Evolutionary conservation across 768 basidiomycete genomes (phyloP).

Genomic region (Russula abietina): DNA sequence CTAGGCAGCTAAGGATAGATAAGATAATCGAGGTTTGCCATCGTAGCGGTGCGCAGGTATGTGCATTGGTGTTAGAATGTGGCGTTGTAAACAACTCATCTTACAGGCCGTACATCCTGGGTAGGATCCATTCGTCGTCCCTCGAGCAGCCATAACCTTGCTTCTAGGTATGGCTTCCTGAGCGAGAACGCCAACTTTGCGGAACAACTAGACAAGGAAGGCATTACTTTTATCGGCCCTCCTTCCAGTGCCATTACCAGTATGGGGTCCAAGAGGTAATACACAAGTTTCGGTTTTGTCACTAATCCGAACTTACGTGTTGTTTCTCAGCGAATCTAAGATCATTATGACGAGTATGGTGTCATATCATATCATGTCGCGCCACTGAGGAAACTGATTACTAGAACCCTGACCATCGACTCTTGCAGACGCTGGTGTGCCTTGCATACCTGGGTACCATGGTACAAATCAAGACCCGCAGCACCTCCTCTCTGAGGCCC

Average conservation of each 20-base stretch:
- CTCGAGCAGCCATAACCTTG: background rate
- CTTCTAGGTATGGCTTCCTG: constrained; percentile 77
- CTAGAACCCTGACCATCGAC: background rate
- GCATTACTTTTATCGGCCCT: constrained; percentile 88
- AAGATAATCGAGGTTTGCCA: constrained; percentile 82
- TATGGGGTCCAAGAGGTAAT: constrained; percentile 92
- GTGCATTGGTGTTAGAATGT: constrained; percentile 18
- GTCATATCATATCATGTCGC: background rate
- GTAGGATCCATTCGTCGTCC: constrained; percentile 33
- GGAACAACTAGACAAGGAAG: constrained; percentile 62
- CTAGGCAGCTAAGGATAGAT: constrained; percentile 68
- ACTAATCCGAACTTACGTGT: background rate
- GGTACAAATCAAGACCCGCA: constrained; percentile 70
- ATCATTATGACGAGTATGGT: constrained; percentile 79
- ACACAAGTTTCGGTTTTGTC: background rate
- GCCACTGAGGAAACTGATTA: background rate
- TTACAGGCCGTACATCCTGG: constrained; percentile 87
- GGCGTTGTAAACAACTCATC: background rate
- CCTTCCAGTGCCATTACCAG: constrained; percentile 81
- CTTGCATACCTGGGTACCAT: constrained; percentile 93
- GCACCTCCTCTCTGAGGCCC: constrained; percentile 62
- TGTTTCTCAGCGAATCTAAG: constrained; percentile 72
- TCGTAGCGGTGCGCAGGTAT: constrained; percentile 77
- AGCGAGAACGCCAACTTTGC: constrained; percentile 89
- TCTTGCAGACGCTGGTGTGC: constrained; percentile 70